Evolutionary conservation across 345 rosid genomes (phyloP).

Genomic region (Erucastrum elatum): DNA sequence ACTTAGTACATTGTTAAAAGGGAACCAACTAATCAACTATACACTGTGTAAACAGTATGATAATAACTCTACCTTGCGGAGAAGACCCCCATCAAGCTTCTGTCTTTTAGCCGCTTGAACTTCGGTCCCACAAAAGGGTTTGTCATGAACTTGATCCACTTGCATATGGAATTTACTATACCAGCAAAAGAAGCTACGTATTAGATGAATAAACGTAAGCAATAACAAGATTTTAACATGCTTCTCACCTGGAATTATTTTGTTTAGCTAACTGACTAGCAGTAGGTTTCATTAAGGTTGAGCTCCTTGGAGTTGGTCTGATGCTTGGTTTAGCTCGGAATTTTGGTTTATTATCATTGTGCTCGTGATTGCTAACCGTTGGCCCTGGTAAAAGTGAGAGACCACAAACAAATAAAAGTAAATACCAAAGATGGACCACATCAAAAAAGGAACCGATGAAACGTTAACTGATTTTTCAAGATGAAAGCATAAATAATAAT

Average conservation of each 20-base stretch:
- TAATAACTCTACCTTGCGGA: constrained; percentile 55
- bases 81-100: constrained; percentile 89
- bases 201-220: too few relatives aligned
- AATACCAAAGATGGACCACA: constrained; percentile 29
- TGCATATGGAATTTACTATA: constrained; percentile 40
- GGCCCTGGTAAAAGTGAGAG: constrained; percentile 46
- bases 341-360: constrained; percentile 46
- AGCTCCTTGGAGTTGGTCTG: constrained; percentile 59
- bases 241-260: constrained; percentile 63
- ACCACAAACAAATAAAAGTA: constrained; percentile 3
- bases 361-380: constrained; percentile 40
- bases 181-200: too few relatives aligned
- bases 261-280: constrained; percentile 92
- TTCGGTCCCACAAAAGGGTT: constrained; percentile 55
- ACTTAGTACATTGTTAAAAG: not conserved
- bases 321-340: constrained; percentile 40
- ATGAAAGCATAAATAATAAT: too few relatives aligned
- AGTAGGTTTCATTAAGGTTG: constrained; percentile 95
- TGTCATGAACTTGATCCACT: constrained; percentile 43
- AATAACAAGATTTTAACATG: not conserved
- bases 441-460: not conserved
- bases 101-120: constrained; percentile 93
- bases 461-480: too few relatives aligned
- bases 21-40: not conserved
- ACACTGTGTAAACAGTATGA: not conserved